These are phyloP conservation scores for Trichosanthes truncata DNA, from an alignment of 306 rosid species.

Conservation along the genomic window DNA sequence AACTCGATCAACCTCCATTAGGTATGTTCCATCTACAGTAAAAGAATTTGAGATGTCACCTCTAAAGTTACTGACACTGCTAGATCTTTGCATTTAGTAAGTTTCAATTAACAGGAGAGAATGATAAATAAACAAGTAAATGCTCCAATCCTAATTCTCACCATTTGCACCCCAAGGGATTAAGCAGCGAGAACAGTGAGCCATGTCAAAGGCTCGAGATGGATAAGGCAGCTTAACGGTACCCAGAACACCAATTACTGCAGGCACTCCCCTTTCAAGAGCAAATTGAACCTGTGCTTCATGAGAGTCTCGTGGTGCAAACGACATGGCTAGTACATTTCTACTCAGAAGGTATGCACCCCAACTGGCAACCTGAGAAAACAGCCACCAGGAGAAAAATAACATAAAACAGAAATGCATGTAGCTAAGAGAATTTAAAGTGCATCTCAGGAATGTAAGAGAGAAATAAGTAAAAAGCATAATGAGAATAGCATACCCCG, in stretches of 20 bases:
- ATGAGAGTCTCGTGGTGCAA: conserved; percentile 93
- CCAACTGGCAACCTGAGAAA: conserved; percentile 87
- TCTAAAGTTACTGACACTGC: neutral
- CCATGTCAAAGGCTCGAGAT: conserved; percentile 93
- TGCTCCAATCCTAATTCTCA: conserved; percentile 23
- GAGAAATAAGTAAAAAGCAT: conserved; percentile 7
- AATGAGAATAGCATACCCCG: conserved; percentile 57
- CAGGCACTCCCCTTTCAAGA: conserved; percentile 93
- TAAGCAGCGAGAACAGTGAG: conserved; percentile 96
- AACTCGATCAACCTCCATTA: conserved; percentile 93
- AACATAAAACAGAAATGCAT: neutral
- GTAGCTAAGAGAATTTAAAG: neutral
- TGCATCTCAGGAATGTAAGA: neutral
- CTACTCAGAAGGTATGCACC: conserved; percentile 94
- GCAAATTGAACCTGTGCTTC: conserved; percentile 99
- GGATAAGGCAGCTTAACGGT: conserved; percentile 86
- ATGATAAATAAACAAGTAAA: neutral
- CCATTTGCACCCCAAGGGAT: conserved; percentile 94
- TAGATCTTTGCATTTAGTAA: neutral
- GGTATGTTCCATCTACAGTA: conserved; percentile 66
- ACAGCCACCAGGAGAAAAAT: neutral
- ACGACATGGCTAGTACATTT: conserved; percentile 86
- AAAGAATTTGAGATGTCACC: conserved; percentile 6
- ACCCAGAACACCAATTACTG: conserved; percentile 88
- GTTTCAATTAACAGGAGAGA: neutral